phyloP scores from a whole-genome alignment of 2,329 filamentous ascomycete species.

The Drechmeria coniospora region DNA sequence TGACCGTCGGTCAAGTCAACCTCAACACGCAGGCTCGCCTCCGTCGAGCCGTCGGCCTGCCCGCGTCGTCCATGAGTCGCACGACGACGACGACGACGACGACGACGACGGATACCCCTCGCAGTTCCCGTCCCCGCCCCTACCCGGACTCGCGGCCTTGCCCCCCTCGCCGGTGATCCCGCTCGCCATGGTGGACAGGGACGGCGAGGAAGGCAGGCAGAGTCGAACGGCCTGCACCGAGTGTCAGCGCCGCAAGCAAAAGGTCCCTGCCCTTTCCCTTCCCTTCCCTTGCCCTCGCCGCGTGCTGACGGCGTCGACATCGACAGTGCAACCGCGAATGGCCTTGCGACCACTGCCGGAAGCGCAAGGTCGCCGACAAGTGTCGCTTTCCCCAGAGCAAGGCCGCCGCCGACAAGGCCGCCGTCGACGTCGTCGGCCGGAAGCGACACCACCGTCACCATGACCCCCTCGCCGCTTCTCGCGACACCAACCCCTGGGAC shows the following conservation, averaged over 20 bases:
- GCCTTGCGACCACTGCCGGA: constrained; percentile 24
- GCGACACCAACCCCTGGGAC: constrained; percentile 10
- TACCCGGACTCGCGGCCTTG: no score
- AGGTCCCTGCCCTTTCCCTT: constrained; percentile 9
- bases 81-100: no score
- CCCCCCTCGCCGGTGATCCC: neutral
- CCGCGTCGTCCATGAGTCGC: no score
- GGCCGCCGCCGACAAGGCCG: constrained; percentile 9
- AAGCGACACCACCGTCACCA: constrained; percentile 11
- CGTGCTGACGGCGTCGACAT: neutral
- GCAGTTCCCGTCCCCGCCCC: neutral
- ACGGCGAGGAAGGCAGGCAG: constrained; percentile 4
- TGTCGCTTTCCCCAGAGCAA: constrained; percentile 16
- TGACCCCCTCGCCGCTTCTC: constrained; percentile 5
- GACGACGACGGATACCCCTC: no score
- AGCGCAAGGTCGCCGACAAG: constrained; percentile 21
- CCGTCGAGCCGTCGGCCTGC: neutral
- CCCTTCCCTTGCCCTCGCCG: neutral
- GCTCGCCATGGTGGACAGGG: constrained; percentile 5
- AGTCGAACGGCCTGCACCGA: constrained; percentile 25
- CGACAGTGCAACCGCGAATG: constrained; percentile 22
- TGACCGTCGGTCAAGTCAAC: no score
- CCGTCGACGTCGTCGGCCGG: constrained; percentile 6
- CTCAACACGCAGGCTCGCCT: no score
- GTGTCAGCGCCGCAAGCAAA: constrained; percentile 24